These are phyloP conservation scores for Pichia membranifaciens DNA, from an alignment of 805 yeast species.

Conservation along the genomic window DNA sequence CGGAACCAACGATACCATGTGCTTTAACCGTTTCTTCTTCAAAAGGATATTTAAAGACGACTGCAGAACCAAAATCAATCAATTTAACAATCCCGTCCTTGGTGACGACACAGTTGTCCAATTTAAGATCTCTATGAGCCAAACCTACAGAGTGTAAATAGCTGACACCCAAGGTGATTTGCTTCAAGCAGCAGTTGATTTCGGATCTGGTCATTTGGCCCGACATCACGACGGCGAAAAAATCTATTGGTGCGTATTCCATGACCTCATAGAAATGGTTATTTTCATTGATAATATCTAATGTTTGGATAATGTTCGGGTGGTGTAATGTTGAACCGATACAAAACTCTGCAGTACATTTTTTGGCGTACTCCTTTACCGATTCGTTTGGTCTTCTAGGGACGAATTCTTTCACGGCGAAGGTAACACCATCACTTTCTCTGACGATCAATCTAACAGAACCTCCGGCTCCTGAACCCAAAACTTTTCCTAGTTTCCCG, in stretches of 20 bases:
- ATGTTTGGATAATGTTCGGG: constrained; percentile 72
- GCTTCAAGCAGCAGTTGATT: constrained; percentile 76
- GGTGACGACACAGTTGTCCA: constrained; percentile 79
- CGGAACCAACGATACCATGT: constrained; percentile 79
- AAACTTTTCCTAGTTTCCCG: constrained; percentile 65
- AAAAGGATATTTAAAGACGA: constrained; percentile 72
- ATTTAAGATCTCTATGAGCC: constrained; percentile 76
- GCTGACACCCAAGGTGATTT: constrained; percentile 63
- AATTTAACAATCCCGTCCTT: constrained; percentile 67
- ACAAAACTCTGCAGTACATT: constrained; percentile 85
- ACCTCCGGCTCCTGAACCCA: constrained; percentile 89
- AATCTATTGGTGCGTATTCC: constrained; percentile 83
- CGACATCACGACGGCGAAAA: constrained; percentile 83
- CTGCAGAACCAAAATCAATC: constrained; percentile 82
- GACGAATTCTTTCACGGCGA: constrained; percentile 82
- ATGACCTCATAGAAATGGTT: constrained; percentile 73
- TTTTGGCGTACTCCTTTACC: constrained; percentile 72
- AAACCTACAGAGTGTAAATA: constrained; percentile 73
- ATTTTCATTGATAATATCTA: constrained; percentile 66
- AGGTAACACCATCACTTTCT: constrained; percentile 61
- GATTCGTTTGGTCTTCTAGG: constrained; percentile 65
- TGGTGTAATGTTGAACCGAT: constrained; percentile 79
- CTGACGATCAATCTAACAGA: constrained; percentile 68
- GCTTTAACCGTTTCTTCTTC: constrained; percentile 53
- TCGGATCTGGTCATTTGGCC: constrained; percentile 77